Conservation (phyloP, 129 eudicot species). For the carrot (Daucus carota) region DNA sequence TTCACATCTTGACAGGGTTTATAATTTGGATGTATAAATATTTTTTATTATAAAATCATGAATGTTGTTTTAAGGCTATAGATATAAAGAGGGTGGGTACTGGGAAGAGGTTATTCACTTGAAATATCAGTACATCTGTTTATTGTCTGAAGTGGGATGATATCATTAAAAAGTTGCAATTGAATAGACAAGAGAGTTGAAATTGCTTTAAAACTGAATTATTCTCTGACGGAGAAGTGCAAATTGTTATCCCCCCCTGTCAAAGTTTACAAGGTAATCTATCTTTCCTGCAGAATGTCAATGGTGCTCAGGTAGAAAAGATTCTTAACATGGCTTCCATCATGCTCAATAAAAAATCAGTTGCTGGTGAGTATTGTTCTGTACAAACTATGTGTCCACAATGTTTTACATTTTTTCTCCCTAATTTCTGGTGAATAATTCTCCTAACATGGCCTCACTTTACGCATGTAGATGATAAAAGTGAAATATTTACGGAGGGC, state of each 20-base stretch:
- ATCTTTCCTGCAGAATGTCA: slow-evolving; percentile 43
- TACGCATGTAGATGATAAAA: slow-evolving; percentile 59
- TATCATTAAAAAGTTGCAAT: not conserved
- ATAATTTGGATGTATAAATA: not conserved
- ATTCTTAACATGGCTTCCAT: slow-evolving; percentile 93
- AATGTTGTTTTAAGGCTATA: not conserved
- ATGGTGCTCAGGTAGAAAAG: slow-evolving; percentile 95
- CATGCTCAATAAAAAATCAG: slow-evolving; percentile 87
- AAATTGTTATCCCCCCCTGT: not conserved
- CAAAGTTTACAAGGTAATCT: not conserved
- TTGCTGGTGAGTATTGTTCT: slow-evolving; percentile 53
- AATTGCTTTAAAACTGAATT: not conserved
- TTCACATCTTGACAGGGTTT: not conserved
- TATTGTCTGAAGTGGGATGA: not conserved
- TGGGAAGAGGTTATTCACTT: not conserved
- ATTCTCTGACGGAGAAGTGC: not conserved
- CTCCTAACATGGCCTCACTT: slow-evolving; percentile 1
- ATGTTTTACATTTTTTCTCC: not conserved
- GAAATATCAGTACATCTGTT: not conserved
- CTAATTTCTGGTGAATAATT: not conserved
- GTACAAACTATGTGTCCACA: not conserved
- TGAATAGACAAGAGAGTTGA: not conserved
- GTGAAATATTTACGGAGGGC: slow-evolving; percentile 92
- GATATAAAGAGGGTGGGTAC: not conserved
- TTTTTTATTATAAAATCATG: not conserved